Evolutionary conservation across 139 green algal species (phyloP).

Genomic region (Desmodesmus armatus): DNA sequence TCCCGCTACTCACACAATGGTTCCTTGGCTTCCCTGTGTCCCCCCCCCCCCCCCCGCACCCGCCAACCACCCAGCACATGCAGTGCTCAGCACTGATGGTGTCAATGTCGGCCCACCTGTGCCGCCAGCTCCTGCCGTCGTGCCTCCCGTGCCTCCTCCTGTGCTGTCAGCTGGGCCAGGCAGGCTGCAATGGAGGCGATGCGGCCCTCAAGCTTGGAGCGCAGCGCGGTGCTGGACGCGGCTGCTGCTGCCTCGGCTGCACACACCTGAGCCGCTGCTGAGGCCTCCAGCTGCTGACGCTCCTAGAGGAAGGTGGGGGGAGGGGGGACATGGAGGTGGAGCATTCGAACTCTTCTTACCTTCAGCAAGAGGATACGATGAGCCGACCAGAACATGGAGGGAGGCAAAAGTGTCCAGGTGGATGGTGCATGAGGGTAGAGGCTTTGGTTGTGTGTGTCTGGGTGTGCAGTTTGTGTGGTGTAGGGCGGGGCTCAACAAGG

Average conservation of each 20-base stretch:
- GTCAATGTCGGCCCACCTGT: constrained; percentile 38
- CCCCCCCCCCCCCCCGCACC: neutral
- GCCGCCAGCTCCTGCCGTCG: constrained; percentile 45
- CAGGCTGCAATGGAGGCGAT: constrained; percentile 29
- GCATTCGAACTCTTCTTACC: too few relatives aligned
- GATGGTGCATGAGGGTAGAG: too few relatives aligned
- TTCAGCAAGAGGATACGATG: too few relatives aligned
- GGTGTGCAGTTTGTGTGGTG: too few relatives aligned
- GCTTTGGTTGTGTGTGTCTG: too few relatives aligned
- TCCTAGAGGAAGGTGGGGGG: constrained; percentile 16
- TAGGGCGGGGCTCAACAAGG: too few relatives aligned
- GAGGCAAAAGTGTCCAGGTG: too few relatives aligned
- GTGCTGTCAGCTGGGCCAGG: constrained; percentile 29
- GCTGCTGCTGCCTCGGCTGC: constrained; percentile 41
- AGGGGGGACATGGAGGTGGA: too few relatives aligned
- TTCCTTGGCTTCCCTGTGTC: neutral
- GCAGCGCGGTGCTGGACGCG: constrained; percentile 29
- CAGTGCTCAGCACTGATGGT: neutral
- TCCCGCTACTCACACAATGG: neutral
- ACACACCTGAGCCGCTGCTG: constrained; percentile 30
- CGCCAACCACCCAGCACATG: neutral
- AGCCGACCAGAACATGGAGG: too few relatives aligned
- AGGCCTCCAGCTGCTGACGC: constrained; percentile 27
- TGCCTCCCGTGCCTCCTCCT: constrained; percentile 45
- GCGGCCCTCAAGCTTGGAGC: constrained; percentile 35